These are phyloP conservation scores for Neopestalotiopsis sp. DNA, from an alignment of 2,329 filamentous ascomycete species.

Conservation along the genomic window DNA sequence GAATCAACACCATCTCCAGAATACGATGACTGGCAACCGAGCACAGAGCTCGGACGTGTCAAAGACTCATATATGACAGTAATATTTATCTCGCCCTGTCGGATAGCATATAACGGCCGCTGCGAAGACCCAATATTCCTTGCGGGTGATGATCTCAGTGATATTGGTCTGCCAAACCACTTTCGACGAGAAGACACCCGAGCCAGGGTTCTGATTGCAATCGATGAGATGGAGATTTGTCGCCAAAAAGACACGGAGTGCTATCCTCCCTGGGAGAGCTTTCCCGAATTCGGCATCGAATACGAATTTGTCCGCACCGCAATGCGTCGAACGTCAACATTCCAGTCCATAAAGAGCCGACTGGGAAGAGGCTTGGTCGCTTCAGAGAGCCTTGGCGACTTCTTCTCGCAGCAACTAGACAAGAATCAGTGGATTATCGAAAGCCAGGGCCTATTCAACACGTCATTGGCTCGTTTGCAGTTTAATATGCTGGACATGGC, in stretches of 20 bases:
- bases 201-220: not conserved
- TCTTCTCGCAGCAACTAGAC: not conserved
- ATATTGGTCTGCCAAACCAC: not conserved
- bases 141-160: not conserved
- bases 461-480: slow-evolving; percentile 9
- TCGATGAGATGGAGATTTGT: not conserved
- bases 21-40: not conserved
- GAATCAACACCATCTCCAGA: not conserved
- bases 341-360: not conserved
- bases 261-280: not conserved
- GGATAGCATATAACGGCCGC: slow-evolving; percentile 1
- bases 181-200: not conserved
- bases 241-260: not conserved
- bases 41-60: not conserved
- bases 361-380: not conserved
- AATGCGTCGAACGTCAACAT: not conserved
- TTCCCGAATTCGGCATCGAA: not conserved
- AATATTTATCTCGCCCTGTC: slow-evolving; percentile 9
- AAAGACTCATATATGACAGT: slow-evolving; percentile 1
- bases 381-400: slow-evolving; percentile 8
- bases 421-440: slow-evolving; percentile 15
- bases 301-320: not conserved
- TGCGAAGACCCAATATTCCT: slow-evolving; percentile 7
- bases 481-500: slow-evolving; percentile 9
- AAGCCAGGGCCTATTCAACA: slow-evolving; percentile 12